These are phyloP conservation scores for Populus tomentosa DNA, from an alignment of 441 rosid genomes.

Conservation along the genomic window DNA sequence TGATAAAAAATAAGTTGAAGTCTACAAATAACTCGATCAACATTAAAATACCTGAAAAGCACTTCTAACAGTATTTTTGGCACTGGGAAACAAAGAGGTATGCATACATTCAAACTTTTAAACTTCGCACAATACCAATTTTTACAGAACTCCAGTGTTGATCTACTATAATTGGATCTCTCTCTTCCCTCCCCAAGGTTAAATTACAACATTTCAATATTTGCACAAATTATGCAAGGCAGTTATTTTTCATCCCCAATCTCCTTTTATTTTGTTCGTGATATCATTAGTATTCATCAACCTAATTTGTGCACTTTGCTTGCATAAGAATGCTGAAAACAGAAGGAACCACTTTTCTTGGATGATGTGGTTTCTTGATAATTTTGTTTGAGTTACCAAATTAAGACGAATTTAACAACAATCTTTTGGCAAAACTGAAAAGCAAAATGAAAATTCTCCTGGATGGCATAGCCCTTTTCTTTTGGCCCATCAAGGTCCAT, in stretches of 20 bases:
- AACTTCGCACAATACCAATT: too few species aligned
- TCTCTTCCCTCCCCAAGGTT: too few species aligned
- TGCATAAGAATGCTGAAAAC: neutral
- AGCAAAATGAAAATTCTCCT: neutral
- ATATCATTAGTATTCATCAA: neutral
- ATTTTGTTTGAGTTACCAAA: slow-evolving; percentile 2
- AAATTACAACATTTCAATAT: too few species aligned
- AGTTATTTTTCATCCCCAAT: neutral
- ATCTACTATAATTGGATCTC: too few species aligned
- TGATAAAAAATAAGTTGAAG: neutral
- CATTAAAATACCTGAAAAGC: too few species aligned
- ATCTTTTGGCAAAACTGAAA: neutral
- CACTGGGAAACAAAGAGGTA: too few species aligned
- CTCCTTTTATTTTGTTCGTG: neutral
- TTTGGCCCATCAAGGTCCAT: neutral
- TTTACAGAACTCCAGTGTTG: too few species aligned
- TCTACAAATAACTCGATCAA: too few species aligned
- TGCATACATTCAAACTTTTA: too few species aligned
- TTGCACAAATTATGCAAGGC: neutral
- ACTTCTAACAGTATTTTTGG: too few species aligned
- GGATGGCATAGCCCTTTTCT: neutral
- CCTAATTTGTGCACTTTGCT: neutral
- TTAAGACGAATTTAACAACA: neutral
- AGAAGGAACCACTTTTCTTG: neutral
- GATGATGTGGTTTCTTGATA: neutral